Conservation (phyloP, 73 alveolate species). For the Uronychia setigera region DNA sequence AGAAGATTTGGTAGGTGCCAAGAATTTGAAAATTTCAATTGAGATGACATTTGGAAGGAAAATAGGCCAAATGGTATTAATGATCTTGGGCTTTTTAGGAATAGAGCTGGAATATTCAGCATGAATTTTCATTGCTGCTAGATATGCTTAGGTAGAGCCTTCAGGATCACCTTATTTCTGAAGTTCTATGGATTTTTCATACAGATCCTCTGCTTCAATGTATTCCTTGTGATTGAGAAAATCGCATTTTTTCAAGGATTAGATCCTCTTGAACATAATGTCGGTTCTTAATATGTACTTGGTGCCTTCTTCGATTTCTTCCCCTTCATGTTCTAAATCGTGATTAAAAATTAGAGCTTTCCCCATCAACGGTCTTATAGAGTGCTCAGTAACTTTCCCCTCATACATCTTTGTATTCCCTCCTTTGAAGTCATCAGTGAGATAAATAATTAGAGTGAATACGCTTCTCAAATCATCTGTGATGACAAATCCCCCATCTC, state of each 20-base stretch:
- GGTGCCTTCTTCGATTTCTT: not conserved
- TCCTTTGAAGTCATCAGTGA: not conserved
- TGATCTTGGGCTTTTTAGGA: too few species aligned
- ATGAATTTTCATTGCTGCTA: not conserved
- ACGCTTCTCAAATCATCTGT: not conserved
- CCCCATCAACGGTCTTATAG: not conserved
- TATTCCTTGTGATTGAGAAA: not conserved
- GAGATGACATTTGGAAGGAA: not conserved
- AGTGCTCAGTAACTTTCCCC: not conserved
- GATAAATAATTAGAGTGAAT: not conserved
- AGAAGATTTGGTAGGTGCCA: not conserved
- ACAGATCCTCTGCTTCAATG: not conserved
- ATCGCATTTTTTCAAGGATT: not conserved
- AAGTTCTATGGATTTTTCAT: not conserved
- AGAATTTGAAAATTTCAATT: not conserved
- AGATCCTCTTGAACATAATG: not conserved
- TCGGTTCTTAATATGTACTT: not conserved
- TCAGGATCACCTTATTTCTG: not conserved
- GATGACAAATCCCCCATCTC: not conserved
- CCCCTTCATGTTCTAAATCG: not conserved
- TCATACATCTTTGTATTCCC: not conserved
- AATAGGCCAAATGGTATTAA: not conserved
- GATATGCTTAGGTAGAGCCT: not conserved
- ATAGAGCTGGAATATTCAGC: not conserved
- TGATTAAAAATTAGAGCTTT: not conserved